Conservation (phyloP, 1,139 yeast species). For the Candida glucosophila region DNA sequence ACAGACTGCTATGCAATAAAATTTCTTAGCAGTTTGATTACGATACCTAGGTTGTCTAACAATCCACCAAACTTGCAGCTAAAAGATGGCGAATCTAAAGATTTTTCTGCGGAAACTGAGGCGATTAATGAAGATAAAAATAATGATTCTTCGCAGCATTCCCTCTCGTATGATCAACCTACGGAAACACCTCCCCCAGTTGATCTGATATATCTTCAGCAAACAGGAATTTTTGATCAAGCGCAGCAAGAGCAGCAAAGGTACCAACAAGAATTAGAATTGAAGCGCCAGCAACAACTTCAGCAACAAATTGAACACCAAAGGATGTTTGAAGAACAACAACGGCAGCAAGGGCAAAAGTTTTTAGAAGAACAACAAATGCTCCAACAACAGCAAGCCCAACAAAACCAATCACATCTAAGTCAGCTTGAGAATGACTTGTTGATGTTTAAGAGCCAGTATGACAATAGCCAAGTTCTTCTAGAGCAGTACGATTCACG, state of each 20-base stretch:
- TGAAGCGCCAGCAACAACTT: slow-evolving; percentile 36
- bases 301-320: slow-evolving; percentile 52
- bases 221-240: slow-evolving; percentile 35
- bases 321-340: slow-evolving; percentile 61
- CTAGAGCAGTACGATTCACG: slow-evolving; percentile 83
- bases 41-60: slow-evolving; percentile 72
- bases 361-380: slow-evolving; percentile 50
- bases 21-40: slow-evolving; percentile 73
- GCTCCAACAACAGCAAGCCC: slow-evolving; percentile 60
- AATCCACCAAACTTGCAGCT: slow-evolving; percentile 61
- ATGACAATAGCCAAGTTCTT: slow-evolving; percentile 78
- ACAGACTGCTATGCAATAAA: slow-evolving; percentile 85
- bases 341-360: slow-evolving; percentile 50
- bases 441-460: slow-evolving; percentile 67
- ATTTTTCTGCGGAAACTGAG: slow-evolving; percentile 31
- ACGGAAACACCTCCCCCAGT: slow-evolving; percentile 30
- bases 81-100: slow-evolving; percentile 37
- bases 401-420: slow-evolving; percentile 71
- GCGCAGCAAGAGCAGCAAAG: slow-evolving; percentile 62
- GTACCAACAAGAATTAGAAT: slow-evolving; percentile 52
- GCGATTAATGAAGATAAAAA: slow-evolving; percentile 17
- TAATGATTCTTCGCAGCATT: slow-evolving; percentile 27
- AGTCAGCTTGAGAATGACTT: slow-evolving; percentile 80
- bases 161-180: slow-evolving; percentile 19
- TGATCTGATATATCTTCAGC: slow-evolving; percentile 37